These are phyloP conservation scores for Diaporthe vaccinii DNA, from an alignment of 2,329 filamentous ascomycete genomes.

Conservation along the genomic window DNA sequence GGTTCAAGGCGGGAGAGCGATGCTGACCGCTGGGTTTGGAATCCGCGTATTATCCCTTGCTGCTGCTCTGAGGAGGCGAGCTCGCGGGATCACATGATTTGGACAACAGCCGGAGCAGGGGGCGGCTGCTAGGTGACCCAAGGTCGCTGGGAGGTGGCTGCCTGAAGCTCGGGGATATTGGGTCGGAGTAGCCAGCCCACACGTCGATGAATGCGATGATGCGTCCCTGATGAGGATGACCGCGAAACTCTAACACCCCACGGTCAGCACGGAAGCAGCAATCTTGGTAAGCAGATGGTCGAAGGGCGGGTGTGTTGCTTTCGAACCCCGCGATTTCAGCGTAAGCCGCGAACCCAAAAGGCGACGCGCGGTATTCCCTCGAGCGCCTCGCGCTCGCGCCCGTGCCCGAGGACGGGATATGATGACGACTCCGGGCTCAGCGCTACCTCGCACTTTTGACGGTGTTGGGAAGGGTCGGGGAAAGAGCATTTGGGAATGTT, in stretches of 20 bases:
- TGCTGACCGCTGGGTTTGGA: background rate
- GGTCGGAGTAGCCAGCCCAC: background rate
- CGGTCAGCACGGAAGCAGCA: background rate
- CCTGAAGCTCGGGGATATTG: background rate
- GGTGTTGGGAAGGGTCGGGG: background rate
- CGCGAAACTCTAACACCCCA: background rate
- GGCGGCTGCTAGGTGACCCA: background rate
- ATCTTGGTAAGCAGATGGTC: background rate
- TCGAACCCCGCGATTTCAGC: background rate
- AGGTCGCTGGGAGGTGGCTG: conserved; percentile 5
- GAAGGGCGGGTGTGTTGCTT: background rate
- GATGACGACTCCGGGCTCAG: background rate
- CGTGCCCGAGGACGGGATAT: background rate
- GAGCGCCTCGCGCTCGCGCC: background rate
- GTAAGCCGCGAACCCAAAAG: conserved; percentile 1
- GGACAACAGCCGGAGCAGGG: background rate
- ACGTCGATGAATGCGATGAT: background rate
- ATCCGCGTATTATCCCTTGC: background rate
- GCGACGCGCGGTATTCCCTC: background rate
- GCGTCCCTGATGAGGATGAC: background rate
- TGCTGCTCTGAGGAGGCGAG: background rate
- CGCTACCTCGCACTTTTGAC: background rate
- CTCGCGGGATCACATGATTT: conserved; percentile 25
- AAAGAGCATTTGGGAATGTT: background rate
- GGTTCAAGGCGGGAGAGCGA: background rate